Percentiles rank a stretch among this genome's conserved stretches.
These are phyloP conservation scores for Striga asiatica DNA, from an alignment of 257 asterid genomes.

Conservation along the genomic window DNA sequence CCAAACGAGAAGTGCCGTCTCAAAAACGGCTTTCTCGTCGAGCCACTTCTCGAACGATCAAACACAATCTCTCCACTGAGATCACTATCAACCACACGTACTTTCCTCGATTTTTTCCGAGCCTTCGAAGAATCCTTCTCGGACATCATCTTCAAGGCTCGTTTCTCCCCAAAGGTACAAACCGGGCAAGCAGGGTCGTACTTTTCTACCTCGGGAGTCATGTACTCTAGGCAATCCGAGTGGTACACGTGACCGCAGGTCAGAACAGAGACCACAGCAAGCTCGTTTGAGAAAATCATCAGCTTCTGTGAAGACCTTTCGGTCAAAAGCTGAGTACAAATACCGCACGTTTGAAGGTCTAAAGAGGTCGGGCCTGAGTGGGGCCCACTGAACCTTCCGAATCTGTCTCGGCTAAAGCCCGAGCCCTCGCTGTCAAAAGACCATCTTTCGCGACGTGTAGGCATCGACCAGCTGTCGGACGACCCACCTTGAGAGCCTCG, in stretches of 20 bases:
- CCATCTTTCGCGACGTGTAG: no score
- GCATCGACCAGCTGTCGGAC: conserved; percentile 78
- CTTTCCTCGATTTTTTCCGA: conserved; percentile 47
- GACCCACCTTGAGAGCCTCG: conserved; percentile 75
- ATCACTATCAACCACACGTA: conserved; percentile 55
- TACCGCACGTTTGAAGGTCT: no score
- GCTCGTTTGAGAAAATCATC: conserved; percentile 53
- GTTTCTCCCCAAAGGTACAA: conserved; percentile 88
- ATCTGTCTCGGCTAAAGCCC: no score
- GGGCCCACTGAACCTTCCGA: no score
- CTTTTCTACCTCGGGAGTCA: conserved; percentile 77
- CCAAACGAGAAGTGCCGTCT: conserved; percentile 79
- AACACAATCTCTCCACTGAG: conserved; percentile 31
- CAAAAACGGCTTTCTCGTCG: conserved; percentile 52
- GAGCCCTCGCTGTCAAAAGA: no score
- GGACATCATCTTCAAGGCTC: conserved; percentile 62
- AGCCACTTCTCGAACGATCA: conserved; percentile 45
- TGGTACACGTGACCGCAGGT: conserved; percentile 88
- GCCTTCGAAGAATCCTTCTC: conserved; percentile 62
- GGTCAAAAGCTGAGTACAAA: no score
- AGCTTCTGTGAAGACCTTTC: no score
- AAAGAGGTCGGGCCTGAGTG: no score
- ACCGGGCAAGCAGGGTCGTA: conserved; percentile 87
- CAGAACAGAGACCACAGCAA: conserved; percentile 78
- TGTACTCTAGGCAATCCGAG: conserved; percentile 84